Conservation (phyloP, 2,329 filamentous ascomycete species). For the Phialophora verrucosa region DNA sequence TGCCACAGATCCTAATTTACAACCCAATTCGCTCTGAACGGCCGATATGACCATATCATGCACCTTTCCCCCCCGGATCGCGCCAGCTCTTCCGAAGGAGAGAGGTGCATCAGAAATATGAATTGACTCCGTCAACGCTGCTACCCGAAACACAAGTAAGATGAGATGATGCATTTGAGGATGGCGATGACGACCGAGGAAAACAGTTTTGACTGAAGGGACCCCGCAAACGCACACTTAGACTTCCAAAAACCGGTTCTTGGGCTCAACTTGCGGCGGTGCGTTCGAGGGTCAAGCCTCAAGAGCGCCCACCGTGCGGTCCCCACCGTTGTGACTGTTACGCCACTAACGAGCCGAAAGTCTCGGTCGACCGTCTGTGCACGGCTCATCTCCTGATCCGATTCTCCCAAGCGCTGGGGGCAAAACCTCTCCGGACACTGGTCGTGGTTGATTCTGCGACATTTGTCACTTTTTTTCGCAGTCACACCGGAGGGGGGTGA, state of each 20-base stretch:
- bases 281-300: neutral
- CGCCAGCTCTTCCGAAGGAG: neutral
- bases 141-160: neutral
- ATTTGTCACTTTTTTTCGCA: conserved; percentile 1
- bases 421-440: neutral
- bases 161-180: neutral
- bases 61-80: neutral
- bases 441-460: neutral
- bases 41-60: neutral
- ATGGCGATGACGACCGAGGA: neutral
- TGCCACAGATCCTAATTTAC: neutral
- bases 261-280: neutral
- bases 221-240: neutral
- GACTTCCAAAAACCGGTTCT: conserved; percentile 3
- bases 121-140: neutral
- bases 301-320: neutral
- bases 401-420: neutral
- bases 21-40: neutral
- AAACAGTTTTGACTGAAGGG: neutral
- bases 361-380: neutral
- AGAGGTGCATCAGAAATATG: neutral
- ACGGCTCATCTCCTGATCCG: neutral
- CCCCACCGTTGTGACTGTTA: neutral
- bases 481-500: neutral
- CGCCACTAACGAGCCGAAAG: neutral